Conservation (phyloP, 2,329 filamentous ascomycete genomes). For the Stylonectria norvegica region DNA sequence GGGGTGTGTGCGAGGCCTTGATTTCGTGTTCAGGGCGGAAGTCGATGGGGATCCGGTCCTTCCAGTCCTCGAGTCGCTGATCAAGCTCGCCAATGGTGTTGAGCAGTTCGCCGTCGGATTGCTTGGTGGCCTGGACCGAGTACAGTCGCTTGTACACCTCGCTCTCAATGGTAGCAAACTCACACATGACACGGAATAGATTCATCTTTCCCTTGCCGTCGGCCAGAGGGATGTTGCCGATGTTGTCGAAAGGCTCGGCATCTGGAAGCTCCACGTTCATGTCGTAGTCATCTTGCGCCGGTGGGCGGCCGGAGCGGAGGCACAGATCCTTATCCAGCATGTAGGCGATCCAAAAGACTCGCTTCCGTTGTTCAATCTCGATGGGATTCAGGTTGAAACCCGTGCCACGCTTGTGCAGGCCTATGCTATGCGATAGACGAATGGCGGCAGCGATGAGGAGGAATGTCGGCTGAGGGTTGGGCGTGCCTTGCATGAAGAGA, state of each 20-base stretch:
- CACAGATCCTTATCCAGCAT: conserved; percentile 63
- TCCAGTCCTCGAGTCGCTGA: conserved; percentile 87
- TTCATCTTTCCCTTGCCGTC: conserved; percentile 93
- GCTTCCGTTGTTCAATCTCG: conserved; percentile 82
- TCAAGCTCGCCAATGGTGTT: conserved; percentile 96
- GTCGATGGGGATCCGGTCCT: conserved; percentile 89
- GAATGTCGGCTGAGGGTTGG: conserved; percentile 92
- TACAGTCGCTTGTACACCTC: conserved; percentile 92
- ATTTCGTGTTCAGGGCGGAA: conserved; percentile 98
- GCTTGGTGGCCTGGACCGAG: conserved; percentile 85
- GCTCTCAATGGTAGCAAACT: conserved; percentile 87
- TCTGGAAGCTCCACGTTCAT: conserved; percentile 97
- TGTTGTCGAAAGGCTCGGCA: conserved; percentile 84
- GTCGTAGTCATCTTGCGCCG: conserved; percentile 61
- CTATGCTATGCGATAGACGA: conserved; percentile 86
- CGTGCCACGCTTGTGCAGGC: conserved; percentile 87
- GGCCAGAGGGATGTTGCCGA: conserved; percentile 87
- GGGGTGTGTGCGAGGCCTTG: conserved; percentile 82
- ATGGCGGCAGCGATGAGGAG: conserved; percentile 89
- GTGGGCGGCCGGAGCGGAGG: conserved; percentile 56
- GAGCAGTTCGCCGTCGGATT: conserved; percentile 86
- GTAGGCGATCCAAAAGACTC: conserved; percentile 65
- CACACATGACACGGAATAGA: conserved; percentile 87
- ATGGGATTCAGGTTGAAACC: conserved; percentile 91
- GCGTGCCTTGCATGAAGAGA: conserved; percentile 91